These are phyloP conservation scores for Climacium dendroides DNA, from an alignment of 225 moss, liverwort and hornwort genomes.

Conservation along the genomic window DNA sequence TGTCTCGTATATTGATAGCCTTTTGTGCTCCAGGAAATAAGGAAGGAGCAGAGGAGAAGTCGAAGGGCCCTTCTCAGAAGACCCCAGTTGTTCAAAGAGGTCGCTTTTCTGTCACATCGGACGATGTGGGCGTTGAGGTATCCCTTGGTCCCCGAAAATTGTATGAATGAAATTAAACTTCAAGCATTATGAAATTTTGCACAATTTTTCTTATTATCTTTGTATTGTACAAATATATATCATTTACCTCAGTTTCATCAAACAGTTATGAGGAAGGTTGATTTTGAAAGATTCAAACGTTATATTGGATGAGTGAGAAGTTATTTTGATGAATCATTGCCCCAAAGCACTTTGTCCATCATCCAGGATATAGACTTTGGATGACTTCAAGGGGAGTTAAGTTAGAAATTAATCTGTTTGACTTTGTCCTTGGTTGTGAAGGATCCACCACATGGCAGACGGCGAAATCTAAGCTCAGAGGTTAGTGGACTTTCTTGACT, in stretches of 20 bases:
- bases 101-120: conserved; percentile 86
- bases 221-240: neutral
- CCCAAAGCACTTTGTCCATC: neutral
- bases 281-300: neutral
- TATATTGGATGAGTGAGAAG: neutral
- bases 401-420: neutral
- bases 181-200: neutral
- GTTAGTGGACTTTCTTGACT: neutral
- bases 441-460: conserved; percentile 31
- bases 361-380: neutral
- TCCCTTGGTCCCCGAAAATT: neutral
- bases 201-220: neutral
- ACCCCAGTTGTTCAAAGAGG: conserved; percentile 68
- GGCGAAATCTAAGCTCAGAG: conserved; percentile 30
- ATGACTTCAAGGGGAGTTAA: no score
- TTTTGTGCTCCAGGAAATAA: conserved; percentile 16
- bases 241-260: no score
- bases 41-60: conserved; percentile 41
- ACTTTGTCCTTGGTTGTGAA: conserved; percentile 8
- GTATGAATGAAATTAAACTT: neutral
- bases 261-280: neutral
- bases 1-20: neutral
- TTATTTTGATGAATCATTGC: neutral
- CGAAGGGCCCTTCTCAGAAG: conserved; percentile 29
- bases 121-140: conserved; percentile 44